Evolutionary conservation across 129 eudicot genomes (phyloP).

Genomic region (Helianthus tuberosus): DNA sequence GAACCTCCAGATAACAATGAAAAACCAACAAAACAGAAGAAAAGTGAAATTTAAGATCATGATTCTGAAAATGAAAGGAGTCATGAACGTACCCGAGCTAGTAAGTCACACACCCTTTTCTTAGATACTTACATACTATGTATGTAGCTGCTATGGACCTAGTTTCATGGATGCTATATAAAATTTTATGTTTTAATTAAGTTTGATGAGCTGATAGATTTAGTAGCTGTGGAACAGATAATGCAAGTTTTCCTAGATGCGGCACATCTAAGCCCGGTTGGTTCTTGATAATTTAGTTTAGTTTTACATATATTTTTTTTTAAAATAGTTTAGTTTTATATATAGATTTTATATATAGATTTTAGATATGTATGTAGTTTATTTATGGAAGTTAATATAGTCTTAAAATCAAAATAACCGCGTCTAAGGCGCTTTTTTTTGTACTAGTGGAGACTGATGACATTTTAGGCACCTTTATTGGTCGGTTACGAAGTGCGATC

Average conservation of each 20-base stretch:
- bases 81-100: conserved; percentile 64
- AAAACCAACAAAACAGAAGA: conserved; percentile 59
- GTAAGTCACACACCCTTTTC: conserved; percentile 38
- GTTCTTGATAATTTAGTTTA: background rate
- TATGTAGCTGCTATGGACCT: background rate
- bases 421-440: no score
- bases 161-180: background rate
- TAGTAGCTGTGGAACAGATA: conserved; percentile 82
- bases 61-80: conserved; percentile 76
- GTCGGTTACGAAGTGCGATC: conserved; percentile 87
- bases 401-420: no score
- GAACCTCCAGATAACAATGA: conserved; percentile 72
- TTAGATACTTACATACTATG: background rate
- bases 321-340: no score
- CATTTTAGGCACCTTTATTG: conserved; percentile 72
- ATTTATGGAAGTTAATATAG: no score
- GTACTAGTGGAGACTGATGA: background rate
- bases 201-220: conserved; percentile 94
- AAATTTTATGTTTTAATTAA: conserved; percentile 20
- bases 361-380: no score
- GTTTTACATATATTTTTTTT: no score
- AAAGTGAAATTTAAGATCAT: conserved; percentile 72
- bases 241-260: conserved; percentile 79
- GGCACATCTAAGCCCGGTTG: conserved; percentile 71
- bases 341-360: no score